phyloP scores from a whole-genome alignment of 371 early-diverging fungal species.

The Actinomortierella wolfii region DNA sequence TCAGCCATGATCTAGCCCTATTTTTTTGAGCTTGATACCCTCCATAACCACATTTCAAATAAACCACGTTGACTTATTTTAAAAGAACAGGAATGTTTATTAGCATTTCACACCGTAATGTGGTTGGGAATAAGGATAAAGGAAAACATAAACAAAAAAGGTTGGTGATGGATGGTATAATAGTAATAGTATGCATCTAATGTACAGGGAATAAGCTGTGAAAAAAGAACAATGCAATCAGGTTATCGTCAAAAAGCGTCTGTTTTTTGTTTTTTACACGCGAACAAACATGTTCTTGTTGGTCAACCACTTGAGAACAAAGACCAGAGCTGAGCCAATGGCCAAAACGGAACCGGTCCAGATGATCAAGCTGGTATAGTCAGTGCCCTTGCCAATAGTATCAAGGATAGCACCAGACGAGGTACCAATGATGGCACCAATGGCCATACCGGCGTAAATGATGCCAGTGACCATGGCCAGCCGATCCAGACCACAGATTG shows the following conservation, averaged over 20 bases:
- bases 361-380: conserved; percentile 34
- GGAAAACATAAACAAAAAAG: too few relatives aligned
- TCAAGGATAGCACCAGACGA: conserved; percentile 63
- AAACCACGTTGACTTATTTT: too few relatives aligned
- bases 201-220: too few relatives aligned
- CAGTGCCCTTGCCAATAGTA: conserved; percentile 24
- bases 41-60: too few relatives aligned
- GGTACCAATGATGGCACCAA: conserved; percentile 51
- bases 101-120: too few relatives aligned
- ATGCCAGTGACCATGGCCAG: conserved; percentile 51
- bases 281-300: conserved; percentile 20
- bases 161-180: too few relatives aligned
- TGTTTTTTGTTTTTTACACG: conserved; percentile 10
- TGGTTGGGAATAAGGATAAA: too few relatives aligned
- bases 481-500: conserved; percentile 44
- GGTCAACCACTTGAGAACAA: conserved; percentile 17
- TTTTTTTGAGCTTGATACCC: too few relatives aligned
- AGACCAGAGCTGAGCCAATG: conserved; percentile 22
- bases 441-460: conserved; percentile 48
- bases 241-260: background rate
- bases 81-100: too few relatives aligned
- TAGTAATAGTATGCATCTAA: too few relatives aligned
- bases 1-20: too few relatives aligned
- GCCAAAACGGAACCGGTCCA: conserved; percentile 29
- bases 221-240: too few relatives aligned